Conservation (phyloP, 495 filamentous ascomycete genomes). For the Penicillium alfredii region DNA sequence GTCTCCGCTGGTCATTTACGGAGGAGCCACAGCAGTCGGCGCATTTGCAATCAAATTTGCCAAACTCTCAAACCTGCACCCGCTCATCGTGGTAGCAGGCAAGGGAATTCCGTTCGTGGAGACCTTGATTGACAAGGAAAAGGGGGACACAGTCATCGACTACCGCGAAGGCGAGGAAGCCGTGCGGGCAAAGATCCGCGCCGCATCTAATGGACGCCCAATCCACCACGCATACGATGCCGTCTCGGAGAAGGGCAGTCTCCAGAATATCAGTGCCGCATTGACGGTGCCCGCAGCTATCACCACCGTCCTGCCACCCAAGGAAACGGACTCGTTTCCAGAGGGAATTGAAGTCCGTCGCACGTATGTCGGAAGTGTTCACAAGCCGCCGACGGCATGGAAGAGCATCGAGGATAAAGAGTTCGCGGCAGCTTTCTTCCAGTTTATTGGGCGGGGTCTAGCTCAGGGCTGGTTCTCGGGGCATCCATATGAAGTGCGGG, state of each 20-base stretch:
- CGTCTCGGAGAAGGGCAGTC: slow-evolving; percentile 48
- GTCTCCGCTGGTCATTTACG: slow-evolving; percentile 60
- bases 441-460: slow-evolving; percentile 48
- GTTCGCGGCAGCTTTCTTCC: slow-evolving; percentile 51
- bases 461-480: slow-evolving; percentile 54
- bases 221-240: slow-evolving; percentile 55
- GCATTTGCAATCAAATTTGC: slow-evolving; percentile 65
- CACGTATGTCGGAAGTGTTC: slow-evolving; percentile 14
- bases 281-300: slow-evolving; percentile 37
- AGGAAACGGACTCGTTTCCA: slow-evolving; percentile 25
- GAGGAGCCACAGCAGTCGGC: slow-evolving; percentile 61
- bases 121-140: slow-evolving; percentile 51
- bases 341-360: slow-evolving; percentile 9
- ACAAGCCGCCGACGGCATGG: slow-evolving; percentile 6
- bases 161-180: slow-evolving; percentile 50
- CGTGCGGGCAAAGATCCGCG: slow-evolving; percentile 17
- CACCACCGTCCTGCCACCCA: slow-evolving; percentile 47
- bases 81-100: slow-evolving; percentile 65
- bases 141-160: slow-evolving; percentile 67
- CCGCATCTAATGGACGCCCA: slow-evolving; percentile 8
- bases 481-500: slow-evolving; percentile 57
- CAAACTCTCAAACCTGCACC: slow-evolving; percentile 61
- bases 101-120: slow-evolving; percentile 50
- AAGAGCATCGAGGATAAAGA: slow-evolving; percentile 37
- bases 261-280: slow-evolving; percentile 17